Conservation (phyloP, 2,329 filamentous ascomycete genomes). For the Blastomyces parvus region DNA sequence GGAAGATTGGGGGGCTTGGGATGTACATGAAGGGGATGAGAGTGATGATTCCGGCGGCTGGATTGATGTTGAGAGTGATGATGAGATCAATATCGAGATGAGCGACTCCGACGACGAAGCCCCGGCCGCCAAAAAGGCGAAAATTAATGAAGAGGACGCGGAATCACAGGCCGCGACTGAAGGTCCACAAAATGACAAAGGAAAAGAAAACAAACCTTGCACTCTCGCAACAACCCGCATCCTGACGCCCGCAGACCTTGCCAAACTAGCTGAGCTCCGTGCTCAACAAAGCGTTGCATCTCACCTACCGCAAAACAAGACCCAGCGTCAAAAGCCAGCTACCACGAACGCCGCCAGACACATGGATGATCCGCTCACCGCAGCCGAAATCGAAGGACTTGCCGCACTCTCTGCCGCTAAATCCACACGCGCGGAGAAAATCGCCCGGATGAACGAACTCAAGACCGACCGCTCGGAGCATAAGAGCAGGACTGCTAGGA, state of each 20-base stretch:
- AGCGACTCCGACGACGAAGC: slow-evolving; percentile 67
- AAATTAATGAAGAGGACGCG: slow-evolving; percentile 34
- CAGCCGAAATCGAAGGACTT: slow-evolving; percentile 82
- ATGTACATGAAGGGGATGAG: slow-evolving; percentile 47
- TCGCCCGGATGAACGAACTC: slow-evolving; percentile 72
- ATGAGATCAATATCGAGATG: slow-evolving; percentile 64
- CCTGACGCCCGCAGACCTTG: slow-evolving; percentile 89
- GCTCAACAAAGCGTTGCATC: slow-evolving; percentile 62
- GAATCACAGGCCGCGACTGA: slow-evolving; percentile 16
- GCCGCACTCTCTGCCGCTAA: slow-evolving; percentile 63
- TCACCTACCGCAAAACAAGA: slow-evolving; percentile 38
- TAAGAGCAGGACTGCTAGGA: slow-evolving; percentile 73
- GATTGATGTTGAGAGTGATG: slow-evolving; percentile 82
- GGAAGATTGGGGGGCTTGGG: slow-evolving; percentile 49
- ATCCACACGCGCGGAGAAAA: slow-evolving; percentile 78
- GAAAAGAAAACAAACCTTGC: slow-evolving; percentile 35
- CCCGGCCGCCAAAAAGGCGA: slow-evolving; percentile 54
- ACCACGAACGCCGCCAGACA: slow-evolving; percentile 49
- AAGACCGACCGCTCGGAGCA: slow-evolving; percentile 70
- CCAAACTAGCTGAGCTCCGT: slow-evolving; percentile 83
- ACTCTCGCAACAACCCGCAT: slow-evolving; percentile 88
- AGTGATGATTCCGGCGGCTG: slow-evolving; percentile 74
- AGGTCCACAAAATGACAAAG: slow-evolving; percentile 36
- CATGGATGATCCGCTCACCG: slow-evolving; percentile 79
- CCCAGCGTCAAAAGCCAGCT: slow-evolving; percentile 38